phyloP scores from a whole-genome alignment of 1,139 yeast species.

The Geotrichum phurueaensis region DNA sequence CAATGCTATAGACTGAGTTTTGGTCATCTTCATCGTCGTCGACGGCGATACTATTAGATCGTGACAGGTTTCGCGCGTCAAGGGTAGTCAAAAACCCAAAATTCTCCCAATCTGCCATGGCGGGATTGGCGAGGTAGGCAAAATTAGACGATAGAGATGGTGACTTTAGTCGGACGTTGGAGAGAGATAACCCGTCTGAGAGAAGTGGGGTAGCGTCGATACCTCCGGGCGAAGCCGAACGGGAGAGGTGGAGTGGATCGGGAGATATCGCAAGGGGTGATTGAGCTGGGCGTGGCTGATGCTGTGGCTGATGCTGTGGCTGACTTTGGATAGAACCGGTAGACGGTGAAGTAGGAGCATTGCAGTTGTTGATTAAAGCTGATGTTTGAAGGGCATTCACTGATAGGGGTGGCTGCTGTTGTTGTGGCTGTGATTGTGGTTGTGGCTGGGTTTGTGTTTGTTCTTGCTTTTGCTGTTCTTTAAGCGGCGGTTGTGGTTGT shows the following conservation, averaged over 20 bases:
- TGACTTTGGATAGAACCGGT: background rate
- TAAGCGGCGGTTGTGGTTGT: background rate
- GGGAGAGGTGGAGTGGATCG: background rate
- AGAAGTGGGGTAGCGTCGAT: background rate
- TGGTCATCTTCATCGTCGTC: background rate
- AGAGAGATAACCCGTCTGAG: background rate
- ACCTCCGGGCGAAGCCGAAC: background rate
- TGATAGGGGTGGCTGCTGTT: background rate
- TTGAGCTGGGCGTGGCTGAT: background rate
- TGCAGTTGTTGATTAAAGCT: background rate
- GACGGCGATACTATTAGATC: background rate
- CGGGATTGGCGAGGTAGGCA: constrained; percentile 10
- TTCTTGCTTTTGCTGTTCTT: background rate
- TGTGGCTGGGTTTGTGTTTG: background rate
- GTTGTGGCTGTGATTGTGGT: background rate
- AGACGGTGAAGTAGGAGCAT: background rate
- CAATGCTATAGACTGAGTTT: background rate
- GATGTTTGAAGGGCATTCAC: background rate
- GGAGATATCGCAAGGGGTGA: background rate
- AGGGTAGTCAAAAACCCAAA: constrained; percentile 9
- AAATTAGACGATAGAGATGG: constrained; percentile 14
- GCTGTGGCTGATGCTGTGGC: background rate
- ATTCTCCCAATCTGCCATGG: constrained; percentile 13
- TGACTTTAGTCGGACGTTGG: constrained; percentile 4
- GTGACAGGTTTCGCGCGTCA: background rate